Evolutionary conservation across 306 rosid genomes (phyloP).

Genomic region (Malus domestica): DNA sequence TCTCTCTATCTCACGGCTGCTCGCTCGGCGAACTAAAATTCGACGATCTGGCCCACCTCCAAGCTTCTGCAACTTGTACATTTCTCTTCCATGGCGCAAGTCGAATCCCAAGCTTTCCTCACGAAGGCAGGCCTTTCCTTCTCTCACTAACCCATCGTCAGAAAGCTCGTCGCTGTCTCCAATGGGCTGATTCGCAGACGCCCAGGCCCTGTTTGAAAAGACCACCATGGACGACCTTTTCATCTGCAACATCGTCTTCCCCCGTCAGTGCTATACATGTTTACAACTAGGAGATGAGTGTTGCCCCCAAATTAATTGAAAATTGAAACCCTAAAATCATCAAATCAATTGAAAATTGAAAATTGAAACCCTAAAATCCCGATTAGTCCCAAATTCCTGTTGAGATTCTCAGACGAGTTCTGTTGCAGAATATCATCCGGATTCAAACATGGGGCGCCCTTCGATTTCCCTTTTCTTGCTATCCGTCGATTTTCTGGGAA

Average conservation of each 20-base stretch:
- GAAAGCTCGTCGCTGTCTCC: conserved; percentile 47
- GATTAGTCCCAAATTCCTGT: too few relatives aligned
- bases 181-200: conserved; percentile 41
- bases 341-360: too few relatives aligned
- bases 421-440: too few relatives aligned
- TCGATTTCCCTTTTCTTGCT: too few relatives aligned
- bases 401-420: too few relatives aligned
- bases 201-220: conserved; percentile 43
- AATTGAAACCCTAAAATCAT: too few relatives aligned
- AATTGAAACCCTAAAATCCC: too few relatives aligned
- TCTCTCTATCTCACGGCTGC: neutral
- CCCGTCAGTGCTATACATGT: conserved; percentile 38
- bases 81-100: conserved; percentile 41
- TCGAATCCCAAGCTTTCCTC: conserved; percentile 39
- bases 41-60: too few relatives aligned
- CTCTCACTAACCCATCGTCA: conserved; percentile 7
- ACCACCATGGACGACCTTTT: conserved; percentile 41
- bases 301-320: neutral
- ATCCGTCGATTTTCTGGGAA: too few relatives aligned
- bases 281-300: conserved; percentile 25
- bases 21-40: too few relatives aligned
- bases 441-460: too few relatives aligned
- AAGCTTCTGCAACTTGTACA: conserved; percentile 3
- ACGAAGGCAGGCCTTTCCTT: conserved; percentile 37
- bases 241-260: conserved; percentile 35